These are phyloP conservation scores for Oidiodendron maius DNA, from an alignment of 495 filamentous ascomycete species.

Conservation along the genomic window DNA sequence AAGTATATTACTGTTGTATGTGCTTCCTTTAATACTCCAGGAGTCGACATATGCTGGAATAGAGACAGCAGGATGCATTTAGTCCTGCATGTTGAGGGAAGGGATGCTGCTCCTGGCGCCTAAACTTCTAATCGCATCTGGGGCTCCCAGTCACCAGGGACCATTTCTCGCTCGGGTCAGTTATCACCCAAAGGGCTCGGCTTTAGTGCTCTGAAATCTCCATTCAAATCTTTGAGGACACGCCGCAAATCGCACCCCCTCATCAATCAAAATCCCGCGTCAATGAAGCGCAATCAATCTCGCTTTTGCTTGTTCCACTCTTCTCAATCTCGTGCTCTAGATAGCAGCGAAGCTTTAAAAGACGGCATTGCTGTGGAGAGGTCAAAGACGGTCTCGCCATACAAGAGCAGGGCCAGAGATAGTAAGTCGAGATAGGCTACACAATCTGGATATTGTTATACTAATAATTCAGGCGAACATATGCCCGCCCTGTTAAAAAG, in stretches of 20 bases:
- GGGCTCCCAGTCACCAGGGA: too few species aligned
- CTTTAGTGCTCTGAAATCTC: not conserved
- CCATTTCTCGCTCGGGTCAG: not conserved
- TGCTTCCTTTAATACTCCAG: too few species aligned
- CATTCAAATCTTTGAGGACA: conserved; percentile 1
- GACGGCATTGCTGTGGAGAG: not conserved
- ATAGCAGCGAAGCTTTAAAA: not conserved
- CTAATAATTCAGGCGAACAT: not conserved
- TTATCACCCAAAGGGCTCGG: conserved; percentile 3
- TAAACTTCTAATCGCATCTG: too few species aligned
- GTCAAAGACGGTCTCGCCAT: not conserved
- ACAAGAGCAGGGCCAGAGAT: not conserved
- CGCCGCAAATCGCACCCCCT: not conserved
- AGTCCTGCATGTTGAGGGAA: too few species aligned
- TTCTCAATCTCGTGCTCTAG: not conserved
- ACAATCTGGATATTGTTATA: not conserved
- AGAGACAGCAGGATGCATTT: too few species aligned
- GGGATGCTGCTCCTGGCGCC: too few species aligned
- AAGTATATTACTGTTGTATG: too few species aligned
- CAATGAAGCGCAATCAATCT: not conserved
- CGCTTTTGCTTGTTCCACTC: not conserved
- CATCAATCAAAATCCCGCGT: not conserved
- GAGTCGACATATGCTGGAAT: too few species aligned
- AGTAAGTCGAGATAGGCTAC: not conserved
- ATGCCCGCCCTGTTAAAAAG: not conserved